Base-by-base conservation (phyloP, 139 green algal species). In the Chlorella sp. region DNA sequence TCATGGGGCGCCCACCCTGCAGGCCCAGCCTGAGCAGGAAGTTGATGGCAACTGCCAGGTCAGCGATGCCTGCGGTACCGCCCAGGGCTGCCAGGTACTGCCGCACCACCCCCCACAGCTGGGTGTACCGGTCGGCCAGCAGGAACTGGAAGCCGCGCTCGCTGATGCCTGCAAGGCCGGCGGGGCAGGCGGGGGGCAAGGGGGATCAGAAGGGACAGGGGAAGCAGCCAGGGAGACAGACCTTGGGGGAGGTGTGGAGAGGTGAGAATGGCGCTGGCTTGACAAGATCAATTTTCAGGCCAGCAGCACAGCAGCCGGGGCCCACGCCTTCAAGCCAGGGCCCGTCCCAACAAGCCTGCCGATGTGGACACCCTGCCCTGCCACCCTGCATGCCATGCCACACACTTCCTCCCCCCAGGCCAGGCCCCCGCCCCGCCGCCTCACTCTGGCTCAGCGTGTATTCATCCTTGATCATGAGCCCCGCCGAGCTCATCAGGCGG, bases 11-110 rank as follows among this genome's bases (percentile, higher is more conserved):
- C 22, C 94, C 91, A 69, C 94, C 93, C 21, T 93, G 91, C 92
- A 97, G 97, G 26, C 95, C 96, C 88, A 99, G 92, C 93, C 98
- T 95, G 84, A 99, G 95, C 88, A 99, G 86, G 91, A 98, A 98
- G 88, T 69, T 89, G 87, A 86, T n/a, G 11, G 71, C 81, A 19
- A 86, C 88, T 24, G 71, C 76, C 81, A 93, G 87, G 48, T 83
- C 87, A 36, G 64, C 37, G 37, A 15, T 32, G 19, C 66, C 84
- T 69, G 73, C 30, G 7, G 90, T 76, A 53, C 30, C 73, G 76
- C 95, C 90, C 34, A 93, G 90, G 37, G 87, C 86, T 2, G 79
- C 85, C 77, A 98, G 95, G 94, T 98, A 98, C 81, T 97, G 92
- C 36, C 90, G 80, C 88, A 99, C 92, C 85, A 98, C 92, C 61